Base-by-base conservation (phyloP, 2,329 filamentous ascomycete species). In the Fusarium nisikadoi region DNA sequence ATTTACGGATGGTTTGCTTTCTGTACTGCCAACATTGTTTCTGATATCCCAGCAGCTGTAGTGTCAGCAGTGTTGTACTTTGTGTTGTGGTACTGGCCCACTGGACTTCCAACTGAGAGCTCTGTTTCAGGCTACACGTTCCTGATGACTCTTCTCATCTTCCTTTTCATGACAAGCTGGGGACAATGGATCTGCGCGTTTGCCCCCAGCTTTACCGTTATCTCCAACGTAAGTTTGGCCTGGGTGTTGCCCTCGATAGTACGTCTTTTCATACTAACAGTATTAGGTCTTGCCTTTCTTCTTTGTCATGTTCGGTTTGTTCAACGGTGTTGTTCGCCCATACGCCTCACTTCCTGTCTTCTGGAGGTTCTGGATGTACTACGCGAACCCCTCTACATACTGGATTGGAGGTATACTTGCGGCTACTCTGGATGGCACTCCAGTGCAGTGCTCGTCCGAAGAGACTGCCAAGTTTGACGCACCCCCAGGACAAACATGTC, bases 181-280 rank as follows among this genome's bases (percentile, higher is more conserved):
- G 94, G 92, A 25, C 93, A 94, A 79, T 95, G 92, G 92, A 94
- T 96, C 74, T 93, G 91, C 70, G 93, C 94, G 2, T 94, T 94
- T 80, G 92, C 93, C 1, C 93, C 93, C 0, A 91, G 86, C 43
- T 94, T 94, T 82, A 93, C 92, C 2, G 92, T 94, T 70, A 94
- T 95, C 72, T 90, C 89, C 46, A 94, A 95, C 77, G 83, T 82
- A 68, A 81, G 83, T 79, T 6, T 3, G 6, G 29, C 11, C 6
- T 0, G 8, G n/a, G 14, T 23, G 36, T 27, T 54, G 16, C 12
- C 16, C 39, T 16, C 31, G 16, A 19, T 7, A 11, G 14, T 36
- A 6, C 20, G 6, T 11, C 25, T 31, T n/a, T 14, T 16, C n/a
- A 16, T 33, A 7, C 27, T 45, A 90, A 66, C 31, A n/a, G 8